Conservation (phyloP, 768 basidiomycete species). For the Coprinellus aureogranulatus region DNA sequence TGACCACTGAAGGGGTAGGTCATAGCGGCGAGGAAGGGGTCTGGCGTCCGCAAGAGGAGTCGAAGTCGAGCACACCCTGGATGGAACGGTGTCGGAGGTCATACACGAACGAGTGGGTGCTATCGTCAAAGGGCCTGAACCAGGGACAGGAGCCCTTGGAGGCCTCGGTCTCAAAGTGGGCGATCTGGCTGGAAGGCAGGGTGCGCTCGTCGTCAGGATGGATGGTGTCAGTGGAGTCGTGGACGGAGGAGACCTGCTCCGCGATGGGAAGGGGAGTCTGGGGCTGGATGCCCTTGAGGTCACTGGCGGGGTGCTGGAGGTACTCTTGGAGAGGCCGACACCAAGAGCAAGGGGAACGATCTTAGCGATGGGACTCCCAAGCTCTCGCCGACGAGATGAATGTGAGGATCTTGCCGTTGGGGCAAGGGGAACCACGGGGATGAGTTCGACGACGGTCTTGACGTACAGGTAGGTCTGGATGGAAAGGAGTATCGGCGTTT, state of each 20-base stretch:
- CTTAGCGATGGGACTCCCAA: conserved; percentile 96
- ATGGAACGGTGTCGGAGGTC: conserved; percentile 99
- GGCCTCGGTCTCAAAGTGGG: conserved; percentile 69
- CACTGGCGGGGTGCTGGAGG: conserved; percentile 25
- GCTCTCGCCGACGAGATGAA: conserved; percentile 94
- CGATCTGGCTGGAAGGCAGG: conserved; percentile 85
- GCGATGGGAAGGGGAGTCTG: conserved; percentile 35
- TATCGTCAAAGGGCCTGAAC: conserved; percentile 89
- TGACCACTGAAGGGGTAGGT: conserved; percentile 99
- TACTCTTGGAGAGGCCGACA: conserved; percentile 51
- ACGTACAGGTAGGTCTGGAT: conserved; percentile 99
- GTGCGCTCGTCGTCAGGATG: conserved; percentile 77
- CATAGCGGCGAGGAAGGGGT: conserved; percentile 97
- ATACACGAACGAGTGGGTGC: conserved; percentile 93
- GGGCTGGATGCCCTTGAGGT: conserved; percentile 35
- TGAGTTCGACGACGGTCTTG: conserved; percentile 95
- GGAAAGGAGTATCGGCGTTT: conserved; percentile 96
- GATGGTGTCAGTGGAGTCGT: conserved; percentile 63
- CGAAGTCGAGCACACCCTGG: conserved; percentile 96
- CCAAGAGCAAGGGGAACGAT: conserved; percentile 99
- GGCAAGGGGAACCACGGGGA: conserved; percentile 79
- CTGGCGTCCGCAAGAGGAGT: conserved; percentile 93
- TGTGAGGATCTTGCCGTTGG: conserved; percentile 95
- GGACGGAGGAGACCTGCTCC: conserved; percentile 31
- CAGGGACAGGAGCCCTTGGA: conserved; percentile 56